Conservation (phyloP, 176 grass and related monocot species). For the Thinopyrum elongatum region DNA sequence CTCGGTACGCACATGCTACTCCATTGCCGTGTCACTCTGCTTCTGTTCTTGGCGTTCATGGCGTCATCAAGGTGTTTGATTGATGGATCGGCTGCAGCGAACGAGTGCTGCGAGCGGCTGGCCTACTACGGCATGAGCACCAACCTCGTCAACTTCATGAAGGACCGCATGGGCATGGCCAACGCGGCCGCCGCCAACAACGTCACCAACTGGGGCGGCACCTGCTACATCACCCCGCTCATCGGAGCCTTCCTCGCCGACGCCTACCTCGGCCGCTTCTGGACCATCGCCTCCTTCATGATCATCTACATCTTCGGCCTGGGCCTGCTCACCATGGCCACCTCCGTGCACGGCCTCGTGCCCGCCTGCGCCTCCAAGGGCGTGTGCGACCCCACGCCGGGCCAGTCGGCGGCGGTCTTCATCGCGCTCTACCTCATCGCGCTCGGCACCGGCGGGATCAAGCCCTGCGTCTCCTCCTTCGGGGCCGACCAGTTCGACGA, state of each 20-base stretch:
- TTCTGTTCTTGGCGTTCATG: not conserved
- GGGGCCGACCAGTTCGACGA: slow-evolving; percentile 91
- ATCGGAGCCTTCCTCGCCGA: slow-evolving; percentile 82
- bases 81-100: slow-evolving; percentile 23
- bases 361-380: slow-evolving; percentile 31
- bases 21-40: not conserved
- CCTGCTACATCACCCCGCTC: slow-evolving; percentile 77
- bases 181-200: slow-evolving; percentile 57
- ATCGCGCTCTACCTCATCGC: slow-evolving; percentile 72
- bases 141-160: slow-evolving; percentile 85
- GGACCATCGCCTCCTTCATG: slow-evolving; percentile 84
- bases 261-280: slow-evolving; percentile 75
- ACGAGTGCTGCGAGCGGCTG: slow-evolving; percentile 82
- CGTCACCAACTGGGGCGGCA: slow-evolving; percentile 76
- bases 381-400: slow-evolving; percentile 46
- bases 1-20: slow-evolving; percentile 35
- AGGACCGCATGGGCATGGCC: slow-evolving; percentile 40
- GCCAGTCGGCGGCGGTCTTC: slow-evolving; percentile 50
- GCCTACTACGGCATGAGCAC: slow-evolving; percentile 91
- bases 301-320: slow-evolving; percentile 57
- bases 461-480: slow-evolving; percentile 82
- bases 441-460: slow-evolving; percentile 84
- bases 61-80: not conserved
- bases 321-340: slow-evolving; percentile 48
- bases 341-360: slow-evolving; percentile 58